Conservation (phyloP, 441 rosid genomes). For the Gossypium gossypioides region DNA sequence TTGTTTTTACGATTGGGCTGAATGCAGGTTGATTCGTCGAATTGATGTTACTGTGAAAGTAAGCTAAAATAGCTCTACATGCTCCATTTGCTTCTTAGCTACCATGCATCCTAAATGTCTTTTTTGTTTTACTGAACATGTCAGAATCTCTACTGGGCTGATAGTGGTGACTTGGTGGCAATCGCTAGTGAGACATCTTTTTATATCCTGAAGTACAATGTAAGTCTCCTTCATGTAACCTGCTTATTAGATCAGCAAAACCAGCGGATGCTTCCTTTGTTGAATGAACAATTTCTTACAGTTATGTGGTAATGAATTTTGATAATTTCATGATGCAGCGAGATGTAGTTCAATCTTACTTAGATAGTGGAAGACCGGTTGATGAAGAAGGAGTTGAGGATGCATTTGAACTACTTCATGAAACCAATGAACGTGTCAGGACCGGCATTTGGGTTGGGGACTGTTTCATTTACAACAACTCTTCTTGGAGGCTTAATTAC, state of each 20-base stretch:
- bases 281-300: background rate
- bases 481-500: constrained; percentile 95
- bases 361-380: constrained; percentile 74
- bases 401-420: constrained; percentile 96
- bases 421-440: constrained; percentile 91
- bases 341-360: constrained; percentile 66
- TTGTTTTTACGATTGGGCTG: constrained; percentile 98
- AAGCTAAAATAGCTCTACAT: constrained; percentile 24
- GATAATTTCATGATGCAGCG: constrained; percentile 48
- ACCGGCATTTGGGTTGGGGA: constrained; percentile 99
- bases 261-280: background rate
- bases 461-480: constrained; percentile 91
- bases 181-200: constrained; percentile 91
- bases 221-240: constrained; percentile 25
- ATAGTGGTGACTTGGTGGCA: constrained; percentile 95
- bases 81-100: constrained; percentile 12
- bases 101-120: constrained; percentile 7
- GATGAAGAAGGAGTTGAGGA: constrained; percentile 98
- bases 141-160: constrained; percentile 98
- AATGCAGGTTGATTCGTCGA: constrained; percentile 88
- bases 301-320: constrained; percentile 13
- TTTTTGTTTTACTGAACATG: constrained; percentile 18
- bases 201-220: constrained; percentile 89
- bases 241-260: constrained; percentile 2
- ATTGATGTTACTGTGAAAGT: constrained; percentile 95